phyloP scores from a whole-genome alignment of 345 rosid species.

The Sonneratia alba region DNA sequence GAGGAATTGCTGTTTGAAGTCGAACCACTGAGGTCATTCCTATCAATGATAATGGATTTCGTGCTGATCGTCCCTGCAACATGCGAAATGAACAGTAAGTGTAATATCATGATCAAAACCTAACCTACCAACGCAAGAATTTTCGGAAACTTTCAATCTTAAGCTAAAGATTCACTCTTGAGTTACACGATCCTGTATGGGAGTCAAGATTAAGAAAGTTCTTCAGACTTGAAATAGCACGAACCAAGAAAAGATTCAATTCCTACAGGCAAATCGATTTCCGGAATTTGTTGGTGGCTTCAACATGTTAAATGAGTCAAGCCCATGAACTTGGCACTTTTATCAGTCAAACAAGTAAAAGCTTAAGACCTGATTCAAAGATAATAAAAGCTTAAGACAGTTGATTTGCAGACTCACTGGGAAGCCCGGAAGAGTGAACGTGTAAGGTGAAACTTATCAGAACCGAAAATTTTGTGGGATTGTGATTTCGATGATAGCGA shows the following conservation, averaged over 20 bases:
- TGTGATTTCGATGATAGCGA: neutral
- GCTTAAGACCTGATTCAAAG: too few species aligned
- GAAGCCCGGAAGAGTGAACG: neutral
- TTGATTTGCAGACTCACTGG: neutral
- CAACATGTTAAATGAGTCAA: neutral
- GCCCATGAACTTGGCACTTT: neutral
- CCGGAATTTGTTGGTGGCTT: neutral
- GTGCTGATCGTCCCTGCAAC: conserved; percentile 35
- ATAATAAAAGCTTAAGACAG: neutral
- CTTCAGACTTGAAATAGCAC: too few species aligned
- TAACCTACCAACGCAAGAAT: neutral
- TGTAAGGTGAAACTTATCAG: neutral
- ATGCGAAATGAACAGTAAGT: neutral
- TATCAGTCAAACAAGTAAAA: neutral
- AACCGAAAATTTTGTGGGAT: neutral
- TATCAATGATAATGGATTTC: conserved; percentile 35
- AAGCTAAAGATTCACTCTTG: neutral
- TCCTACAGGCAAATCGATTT: neutral
- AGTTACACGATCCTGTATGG: too few species aligned
- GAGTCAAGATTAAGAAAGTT: too few species aligned
- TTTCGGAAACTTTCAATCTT: neutral
- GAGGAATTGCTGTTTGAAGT: conserved; percentile 28
- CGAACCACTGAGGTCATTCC: conserved; percentile 30
- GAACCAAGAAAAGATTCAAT: neutral
- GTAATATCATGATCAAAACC: neutral